These are phyloP conservation scores for Penicillium maclennaniae DNA, from an alignment of 495 filamentous ascomycete genomes.

Conservation along the genomic window DNA sequence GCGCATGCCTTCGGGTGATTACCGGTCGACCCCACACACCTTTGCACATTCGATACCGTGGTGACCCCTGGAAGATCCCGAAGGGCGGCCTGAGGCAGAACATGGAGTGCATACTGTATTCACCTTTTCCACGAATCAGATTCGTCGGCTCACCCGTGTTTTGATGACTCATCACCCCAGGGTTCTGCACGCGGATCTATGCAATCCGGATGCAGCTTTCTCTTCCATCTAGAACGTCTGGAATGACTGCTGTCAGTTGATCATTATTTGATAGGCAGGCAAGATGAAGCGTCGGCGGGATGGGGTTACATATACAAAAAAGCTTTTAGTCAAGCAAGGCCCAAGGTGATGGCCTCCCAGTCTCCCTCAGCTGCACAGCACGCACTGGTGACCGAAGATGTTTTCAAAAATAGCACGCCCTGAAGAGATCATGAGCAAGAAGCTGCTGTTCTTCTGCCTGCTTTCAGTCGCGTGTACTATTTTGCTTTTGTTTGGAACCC, in stretches of 20 bases:
- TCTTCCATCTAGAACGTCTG: not conserved
- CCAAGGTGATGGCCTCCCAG: not conserved
- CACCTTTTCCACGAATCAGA: not conserved
- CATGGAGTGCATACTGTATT: not conserved
- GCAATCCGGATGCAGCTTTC: constrained; percentile 2
- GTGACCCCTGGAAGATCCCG: not conserved
- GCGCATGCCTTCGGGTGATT: too few relatives aligned
- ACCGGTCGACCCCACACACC: too few relatives aligned
- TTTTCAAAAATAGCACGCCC: not conserved
- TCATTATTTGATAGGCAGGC: not conserved
- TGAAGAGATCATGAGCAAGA: constrained; percentile 10
- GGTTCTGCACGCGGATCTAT: not conserved
- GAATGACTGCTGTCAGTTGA: not conserved
- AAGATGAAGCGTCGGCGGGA: not conserved
- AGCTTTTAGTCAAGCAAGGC: not conserved
- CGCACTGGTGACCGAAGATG: not conserved
- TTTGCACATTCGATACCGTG: too few relatives aligned
- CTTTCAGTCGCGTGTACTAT: constrained; percentile 10
- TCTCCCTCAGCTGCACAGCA: not conserved
- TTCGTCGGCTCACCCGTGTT: not conserved
- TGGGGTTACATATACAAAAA: not conserved
- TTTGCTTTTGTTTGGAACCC: constrained; percentile 7
- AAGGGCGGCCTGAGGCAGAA: not conserved
- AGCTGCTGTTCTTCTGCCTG: constrained; percentile 9
- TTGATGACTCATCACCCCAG: not conserved